These are phyloP conservation scores for Pisolithus marmoratus DNA, from an alignment of 768 basidiomycete genomes.

Conservation along the genomic window DNA sequence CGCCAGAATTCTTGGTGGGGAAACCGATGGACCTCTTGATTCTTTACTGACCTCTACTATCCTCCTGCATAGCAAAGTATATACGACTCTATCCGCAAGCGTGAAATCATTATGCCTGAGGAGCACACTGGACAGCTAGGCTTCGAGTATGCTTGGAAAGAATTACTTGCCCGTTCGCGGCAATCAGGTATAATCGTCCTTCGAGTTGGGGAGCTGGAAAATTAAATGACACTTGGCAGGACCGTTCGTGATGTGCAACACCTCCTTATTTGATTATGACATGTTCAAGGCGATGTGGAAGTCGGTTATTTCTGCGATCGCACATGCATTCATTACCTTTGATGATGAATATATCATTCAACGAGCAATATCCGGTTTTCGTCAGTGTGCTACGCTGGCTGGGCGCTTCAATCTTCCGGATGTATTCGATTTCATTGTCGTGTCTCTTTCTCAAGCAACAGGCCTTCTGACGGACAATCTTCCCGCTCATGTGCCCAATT, in stretches of 20 bases:
- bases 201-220: not conserved
- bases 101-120: slow-evolving; percentile 96
- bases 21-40: not conserved
- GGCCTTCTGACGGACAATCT: slow-evolving; percentile 73
- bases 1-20: slow-evolving; percentile 76
- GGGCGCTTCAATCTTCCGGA: slow-evolving; percentile 85
- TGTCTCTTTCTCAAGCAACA: slow-evolving; percentile 89
- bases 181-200: slow-evolving; percentile 53
- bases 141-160: slow-evolving; percentile 99
- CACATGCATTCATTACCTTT: slow-evolving; percentile 92
- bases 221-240: slow-evolving; percentile 45
- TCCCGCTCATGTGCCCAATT: slow-evolving; percentile 69
- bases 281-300: slow-evolving; percentile 97
- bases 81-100: slow-evolving; percentile 90
- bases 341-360: slow-evolving; percentile 97
- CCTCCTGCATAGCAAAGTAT: slow-evolving; percentile 61
- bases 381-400: slow-evolving; percentile 92
- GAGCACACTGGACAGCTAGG: slow-evolving; percentile 95
- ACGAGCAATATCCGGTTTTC: slow-evolving; percentile 90
- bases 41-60: slow-evolving; percentile 6
- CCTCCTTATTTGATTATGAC: slow-evolving; percentile 75
- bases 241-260: slow-evolving; percentile 63
- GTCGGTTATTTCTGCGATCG: slow-evolving; percentile 88
- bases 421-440: slow-evolving; percentile 94
- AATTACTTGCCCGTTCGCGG: slow-evolving; percentile 75